A percentile compares a stretch with the other conserved stretches of the same genome.
Evolutionary conservation across 1,139 yeast species (phyloP).

Genomic region (Kodamaea suecica): DNA sequence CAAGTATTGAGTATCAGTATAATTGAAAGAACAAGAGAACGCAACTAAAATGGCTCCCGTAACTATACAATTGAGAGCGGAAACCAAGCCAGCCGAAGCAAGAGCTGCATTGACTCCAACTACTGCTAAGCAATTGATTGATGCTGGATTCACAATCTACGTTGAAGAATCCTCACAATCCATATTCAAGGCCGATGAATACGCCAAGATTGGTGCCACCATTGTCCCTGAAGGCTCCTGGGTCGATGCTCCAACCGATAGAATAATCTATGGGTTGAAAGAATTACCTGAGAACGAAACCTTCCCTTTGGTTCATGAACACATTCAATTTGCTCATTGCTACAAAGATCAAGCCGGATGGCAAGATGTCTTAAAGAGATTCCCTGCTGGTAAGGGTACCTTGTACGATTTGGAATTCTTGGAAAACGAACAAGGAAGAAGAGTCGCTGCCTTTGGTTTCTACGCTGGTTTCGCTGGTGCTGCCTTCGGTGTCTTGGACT

Average conservation of each 20-base stretch:
- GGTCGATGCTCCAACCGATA: slow-evolving; percentile 84
- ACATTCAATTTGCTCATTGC: slow-evolving; percentile 98
- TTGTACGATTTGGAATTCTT: slow-evolving; percentile 92
- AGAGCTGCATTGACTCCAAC: slow-evolving; percentile 95
- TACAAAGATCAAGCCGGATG: slow-evolving; percentile 97
- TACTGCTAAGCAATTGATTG: slow-evolving; percentile 77
- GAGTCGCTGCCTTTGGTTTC: slow-evolving; percentile 98
- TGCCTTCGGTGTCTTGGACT: slow-evolving; percentile 88
- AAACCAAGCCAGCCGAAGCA: slow-evolving; percentile 94
- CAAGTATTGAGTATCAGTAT: no score
- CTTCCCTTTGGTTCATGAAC: slow-evolving; percentile 92
- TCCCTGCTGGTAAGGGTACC: slow-evolving; percentile 86
- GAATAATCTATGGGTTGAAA: slow-evolving; percentile 89
- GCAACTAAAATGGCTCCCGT: slow-evolving; percentile 28
- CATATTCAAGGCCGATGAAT: slow-evolving; percentile 72
- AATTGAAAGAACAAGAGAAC: no score
- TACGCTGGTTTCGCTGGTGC: slow-evolving; percentile 99
- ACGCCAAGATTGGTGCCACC: slow-evolving; percentile 73
- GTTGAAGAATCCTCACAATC: slow-evolving; percentile 89
- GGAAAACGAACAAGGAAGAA: slow-evolving; percentile 91
- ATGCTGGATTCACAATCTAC: slow-evolving; percentile 82
- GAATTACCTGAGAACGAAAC: slow-evolving; percentile 88
- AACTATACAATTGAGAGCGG: slow-evolving; percentile 83
- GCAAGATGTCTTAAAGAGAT: slow-evolving; percentile 84
- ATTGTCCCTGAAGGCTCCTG: slow-evolving; percentile 93